Conservation (phyloP, 2,329 filamentous ascomycete genomes). For the Pestalotiopsis sp. region DNA sequence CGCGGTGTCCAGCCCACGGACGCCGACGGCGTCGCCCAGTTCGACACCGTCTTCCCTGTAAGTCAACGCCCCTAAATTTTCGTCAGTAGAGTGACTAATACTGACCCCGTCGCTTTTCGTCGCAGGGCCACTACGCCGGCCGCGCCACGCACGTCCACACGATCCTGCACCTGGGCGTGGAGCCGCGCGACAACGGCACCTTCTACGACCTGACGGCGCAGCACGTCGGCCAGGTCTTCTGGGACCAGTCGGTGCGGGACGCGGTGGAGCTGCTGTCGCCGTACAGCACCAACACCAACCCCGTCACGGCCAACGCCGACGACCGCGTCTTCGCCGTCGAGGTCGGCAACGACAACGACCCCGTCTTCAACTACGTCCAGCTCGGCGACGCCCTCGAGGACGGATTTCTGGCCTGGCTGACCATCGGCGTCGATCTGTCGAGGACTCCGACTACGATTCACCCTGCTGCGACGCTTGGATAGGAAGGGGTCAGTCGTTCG, state of each 20-base stretch:
- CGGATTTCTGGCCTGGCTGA: constrained; percentile 5
- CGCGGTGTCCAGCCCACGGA: constrained; percentile 44
- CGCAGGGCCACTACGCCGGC: constrained; percentile 41
- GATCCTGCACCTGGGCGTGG: constrained; percentile 44
- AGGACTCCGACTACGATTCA: neutral
- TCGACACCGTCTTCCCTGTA: constrained; percentile 42
- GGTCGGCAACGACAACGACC: neutral
- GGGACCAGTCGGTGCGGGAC: constrained; percentile 60
- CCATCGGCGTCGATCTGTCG: neutral
- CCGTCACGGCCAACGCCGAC: neutral
- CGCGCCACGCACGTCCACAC: constrained; percentile 53
- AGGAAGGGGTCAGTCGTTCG: neutral
- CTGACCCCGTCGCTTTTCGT: neutral
- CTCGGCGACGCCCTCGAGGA: constrained; percentile 7
- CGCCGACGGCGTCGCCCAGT: constrained; percentile 42
- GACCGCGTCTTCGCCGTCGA: constrained; percentile 4
- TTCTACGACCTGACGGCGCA: constrained; percentile 25
- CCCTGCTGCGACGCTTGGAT: neutral
- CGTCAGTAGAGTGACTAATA: too few relatives aligned
- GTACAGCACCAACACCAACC: constrained; percentile 5
- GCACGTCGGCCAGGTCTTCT: constrained; percentile 69
- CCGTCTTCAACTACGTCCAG: constrained; percentile 3
- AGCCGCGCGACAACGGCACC: constrained; percentile 42
- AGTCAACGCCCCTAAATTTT: neutral
- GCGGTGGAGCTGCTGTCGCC: neutral